Percentiles rank a stretch among this genome's conserved stretches.
phyloP scores from a whole-genome alignment of 2,329 filamentous ascomycete genomes.

The Alternaria sp. region DNA sequence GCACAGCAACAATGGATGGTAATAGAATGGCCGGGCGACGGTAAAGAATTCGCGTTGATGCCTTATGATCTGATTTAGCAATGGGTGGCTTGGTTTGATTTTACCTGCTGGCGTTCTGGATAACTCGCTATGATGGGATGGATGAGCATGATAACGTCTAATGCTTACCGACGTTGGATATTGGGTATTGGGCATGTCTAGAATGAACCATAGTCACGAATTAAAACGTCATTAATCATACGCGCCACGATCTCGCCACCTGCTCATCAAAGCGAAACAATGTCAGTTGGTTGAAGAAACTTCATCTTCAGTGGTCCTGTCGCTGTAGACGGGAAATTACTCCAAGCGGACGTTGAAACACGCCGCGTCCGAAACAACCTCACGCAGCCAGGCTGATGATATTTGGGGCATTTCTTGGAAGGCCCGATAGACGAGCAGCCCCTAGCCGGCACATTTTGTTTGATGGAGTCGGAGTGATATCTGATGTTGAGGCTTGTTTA shows the following conservation, averaged over 20 bases:
- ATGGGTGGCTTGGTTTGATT: not conserved
- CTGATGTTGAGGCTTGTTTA: conserved; percentile 2
- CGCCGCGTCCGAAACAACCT: conserved; percentile 2
- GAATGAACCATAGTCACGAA: conserved; percentile 9
- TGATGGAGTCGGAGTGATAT: not conserved
- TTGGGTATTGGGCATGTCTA: not conserved
- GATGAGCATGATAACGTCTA: not conserved
- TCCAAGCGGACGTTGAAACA: conserved; percentile 14
- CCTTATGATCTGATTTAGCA: not conserved
- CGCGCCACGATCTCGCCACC: not conserved
- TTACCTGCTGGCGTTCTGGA: conserved; percentile 7
- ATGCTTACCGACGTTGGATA: not conserved
- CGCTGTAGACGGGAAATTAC: not conserved
- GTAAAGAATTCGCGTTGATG: not conserved
- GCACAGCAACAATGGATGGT: conserved; percentile 24
- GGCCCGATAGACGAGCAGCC: conserved; percentile 3
- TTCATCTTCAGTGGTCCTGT: not conserved
- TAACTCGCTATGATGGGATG: not conserved
- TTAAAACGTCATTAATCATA: not conserved
- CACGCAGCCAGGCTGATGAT: not conserved
- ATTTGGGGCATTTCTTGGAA: conserved; percentile 6
- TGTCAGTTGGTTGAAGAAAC: not conserved
- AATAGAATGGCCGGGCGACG: conserved; percentile 8
- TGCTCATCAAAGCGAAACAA: not conserved
- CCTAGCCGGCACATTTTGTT: not conserved